Percentiles rank a stretch among this genome's conserved stretches.
Evolutionary conservation across 225 moss, liverwort and hornwort species (phyloP).

Genomic region (Physcomitrellopsis africana): DNA sequence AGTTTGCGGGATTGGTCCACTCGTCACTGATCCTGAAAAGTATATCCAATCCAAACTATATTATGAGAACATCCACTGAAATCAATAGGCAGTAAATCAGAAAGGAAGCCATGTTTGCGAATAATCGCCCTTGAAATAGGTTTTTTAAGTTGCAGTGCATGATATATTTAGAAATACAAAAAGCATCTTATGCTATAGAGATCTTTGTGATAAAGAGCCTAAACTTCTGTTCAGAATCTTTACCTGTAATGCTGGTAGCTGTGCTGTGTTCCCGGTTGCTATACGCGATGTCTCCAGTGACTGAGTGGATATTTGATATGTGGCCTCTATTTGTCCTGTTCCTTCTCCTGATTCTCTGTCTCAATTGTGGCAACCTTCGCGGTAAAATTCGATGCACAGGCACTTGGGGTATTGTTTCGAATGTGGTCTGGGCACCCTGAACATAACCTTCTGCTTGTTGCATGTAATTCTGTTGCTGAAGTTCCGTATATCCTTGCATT

Average conservation of each 20-base stretch:
- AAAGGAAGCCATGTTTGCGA: too few species aligned
- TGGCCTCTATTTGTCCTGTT: conserved; percentile 39
- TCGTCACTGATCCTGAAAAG: conserved; percentile 47
- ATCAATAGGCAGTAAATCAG: not conserved
- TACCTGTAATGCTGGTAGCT: conserved; percentile 52
- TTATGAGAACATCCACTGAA: not conserved
- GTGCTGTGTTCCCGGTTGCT: conserved; percentile 43
- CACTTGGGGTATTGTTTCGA: conserved; percentile 36
- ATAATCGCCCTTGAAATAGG: not conserved
- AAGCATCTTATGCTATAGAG: not conserved
- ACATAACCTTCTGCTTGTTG: conserved; percentile 35
- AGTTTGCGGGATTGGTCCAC: conserved; percentile 32
- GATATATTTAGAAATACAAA: not conserved
- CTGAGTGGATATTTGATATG: conserved; percentile 33
- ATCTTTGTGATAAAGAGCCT: not conserved
- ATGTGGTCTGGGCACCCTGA: conserved; percentile 25
- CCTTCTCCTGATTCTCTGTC: conserved; percentile 44
- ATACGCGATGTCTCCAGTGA: conserved; percentile 34
- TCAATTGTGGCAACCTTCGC: conserved; percentile 43
- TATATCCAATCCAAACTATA: not conserved
- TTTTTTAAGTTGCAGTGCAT: not conserved
- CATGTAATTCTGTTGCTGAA: conserved; percentile 36
- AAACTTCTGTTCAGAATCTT: not conserved
- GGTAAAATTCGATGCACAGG: conserved; percentile 40
- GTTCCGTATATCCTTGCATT: conserved; percentile 37